A percentile compares a stretch with the other conserved stretches of the same genome.
These are phyloP conservation scores for Phytophthora podocarpi DNA, from an alignment of 352 stramenopile species.

Conservation along the genomic window DNA sequence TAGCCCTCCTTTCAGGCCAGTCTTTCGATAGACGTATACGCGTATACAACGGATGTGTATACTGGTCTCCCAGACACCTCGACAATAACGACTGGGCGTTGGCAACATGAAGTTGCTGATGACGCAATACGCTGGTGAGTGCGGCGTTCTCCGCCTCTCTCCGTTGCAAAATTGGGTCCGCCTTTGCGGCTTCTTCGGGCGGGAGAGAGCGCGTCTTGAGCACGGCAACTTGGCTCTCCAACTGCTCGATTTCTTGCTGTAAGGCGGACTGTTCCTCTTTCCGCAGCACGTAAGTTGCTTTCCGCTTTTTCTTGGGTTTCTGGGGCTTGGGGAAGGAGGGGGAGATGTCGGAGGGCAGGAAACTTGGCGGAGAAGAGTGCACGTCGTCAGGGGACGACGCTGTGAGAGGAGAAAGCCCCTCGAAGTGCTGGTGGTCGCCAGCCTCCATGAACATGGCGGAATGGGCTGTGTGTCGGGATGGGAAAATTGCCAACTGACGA, in stretches of 20 bases:
- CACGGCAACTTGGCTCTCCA: slow-evolving; percentile 44
- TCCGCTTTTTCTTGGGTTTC: slow-evolving; percentile 33
- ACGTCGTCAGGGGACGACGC: not conserved
- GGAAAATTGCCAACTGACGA: slow-evolving; percentile 1
- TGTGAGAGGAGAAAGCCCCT: not conserved
- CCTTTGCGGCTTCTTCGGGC: slow-evolving; percentile 17
- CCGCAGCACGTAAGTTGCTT: slow-evolving; percentile 40
- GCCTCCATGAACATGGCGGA: slow-evolving; percentile 10
- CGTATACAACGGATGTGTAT: slow-evolving; percentile 27
- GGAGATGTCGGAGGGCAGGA: not conserved
- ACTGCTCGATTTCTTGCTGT: slow-evolving; percentile 31
- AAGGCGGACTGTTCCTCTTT: slow-evolving; percentile 44
- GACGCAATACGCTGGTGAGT: slow-evolving; percentile 20
- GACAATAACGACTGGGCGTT: slow-evolving; percentile 44
- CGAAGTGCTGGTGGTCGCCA: not conserved
- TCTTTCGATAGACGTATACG: slow-evolving; percentile 23
- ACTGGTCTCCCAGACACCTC: slow-evolving; percentile 34
- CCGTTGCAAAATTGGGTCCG: slow-evolving; percentile 24
- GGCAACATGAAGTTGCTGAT: slow-evolving; percentile 49
- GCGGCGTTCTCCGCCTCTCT: slow-evolving; percentile 27
- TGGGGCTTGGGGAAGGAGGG: not conserved
- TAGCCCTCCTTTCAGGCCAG: slow-evolving; percentile 24
- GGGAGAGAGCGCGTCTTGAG: slow-evolving; percentile 29
- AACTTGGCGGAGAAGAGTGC: not conserved
- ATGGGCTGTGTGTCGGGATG: not conserved